phyloP scores from a whole-genome alignment of 768 basidiomycete species.

The Austroboletus eburneus region DNA sequence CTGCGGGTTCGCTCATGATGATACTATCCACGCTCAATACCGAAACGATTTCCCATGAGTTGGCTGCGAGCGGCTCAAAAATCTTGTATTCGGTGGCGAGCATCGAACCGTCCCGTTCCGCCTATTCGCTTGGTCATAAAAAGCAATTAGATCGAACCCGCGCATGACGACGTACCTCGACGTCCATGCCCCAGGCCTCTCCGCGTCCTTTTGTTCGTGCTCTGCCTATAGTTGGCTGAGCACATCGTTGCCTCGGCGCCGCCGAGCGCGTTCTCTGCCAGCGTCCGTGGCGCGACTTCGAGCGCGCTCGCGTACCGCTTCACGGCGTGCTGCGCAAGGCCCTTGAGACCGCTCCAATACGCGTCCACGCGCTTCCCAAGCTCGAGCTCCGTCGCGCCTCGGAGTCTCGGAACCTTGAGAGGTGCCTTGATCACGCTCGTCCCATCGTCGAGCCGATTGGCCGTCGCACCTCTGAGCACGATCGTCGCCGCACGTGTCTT shows the following conservation, averaged over 20 bases:
- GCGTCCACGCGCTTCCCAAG: slow-evolving; percentile 79
- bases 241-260: slow-evolving; percentile 89
- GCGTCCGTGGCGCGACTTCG: slow-evolving; percentile 87
- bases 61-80: slow-evolving; percentile 84
- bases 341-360: slow-evolving; percentile 85
- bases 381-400: slow-evolving; percentile 93
- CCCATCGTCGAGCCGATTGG: slow-evolving; percentile 92
- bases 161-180: slow-evolving; percentile 63
- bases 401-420: slow-evolving; percentile 79
- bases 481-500: slow-evolving; percentile 90
- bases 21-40: slow-evolving; percentile 96
- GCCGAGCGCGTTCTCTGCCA: slow-evolving; percentile 93
- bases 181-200: slow-evolving; percentile 79
- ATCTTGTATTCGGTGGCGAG: slow-evolving; percentile 59
- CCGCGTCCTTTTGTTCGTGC: slow-evolving; percentile 75
- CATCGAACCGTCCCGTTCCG: slow-evolving; percentile 76
- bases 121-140: slow-evolving; percentile 41
- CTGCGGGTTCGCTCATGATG: slow-evolving; percentile 94
- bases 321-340: slow-evolving; percentile 90
- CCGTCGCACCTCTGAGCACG: slow-evolving; percentile 91
- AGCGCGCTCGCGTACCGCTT: slow-evolving; percentile 84
- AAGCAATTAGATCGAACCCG: background rate
- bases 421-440: slow-evolving; percentile 93
- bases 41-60: slow-evolving; percentile 84
- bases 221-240: slow-evolving; percentile 86